Conservation (phyloP, 129 eudicot species). For the Gnaphalium uliginosum region DNA sequence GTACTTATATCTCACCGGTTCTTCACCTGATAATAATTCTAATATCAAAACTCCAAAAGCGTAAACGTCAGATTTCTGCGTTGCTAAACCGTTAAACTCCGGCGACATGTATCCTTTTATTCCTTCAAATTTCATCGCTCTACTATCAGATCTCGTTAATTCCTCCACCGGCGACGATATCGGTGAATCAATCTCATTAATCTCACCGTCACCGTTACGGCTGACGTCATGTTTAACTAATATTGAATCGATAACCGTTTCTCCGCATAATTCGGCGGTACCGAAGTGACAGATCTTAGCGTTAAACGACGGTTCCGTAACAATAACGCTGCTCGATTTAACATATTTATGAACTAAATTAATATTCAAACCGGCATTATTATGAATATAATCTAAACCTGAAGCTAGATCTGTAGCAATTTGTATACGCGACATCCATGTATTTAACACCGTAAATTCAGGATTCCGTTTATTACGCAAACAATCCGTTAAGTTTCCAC, state of each 20-base stretch:
- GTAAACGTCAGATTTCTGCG: constrained; percentile 73
- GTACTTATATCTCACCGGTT: constrained; percentile 60
- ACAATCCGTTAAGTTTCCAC: constrained; percentile 64
- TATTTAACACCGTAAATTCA: constrained; percentile 67
- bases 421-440: constrained; percentile 84
- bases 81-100: constrained; percentile 75
- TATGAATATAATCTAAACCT: constrained; percentile 86
- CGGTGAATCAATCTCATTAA: constrained; percentile 24
- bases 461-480: constrained; percentile 69
- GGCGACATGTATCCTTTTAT: constrained; percentile 89
- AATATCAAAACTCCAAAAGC: constrained; percentile 87
- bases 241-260: constrained; percentile 37
- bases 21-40: constrained; percentile 77
- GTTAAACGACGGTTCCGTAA: constrained; percentile 76
- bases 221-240: neutral
- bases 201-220: constrained; percentile 12
- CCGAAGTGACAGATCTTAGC: constrained; percentile 91
- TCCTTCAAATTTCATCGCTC: constrained; percentile 55
- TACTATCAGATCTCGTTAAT: constrained; percentile 38
- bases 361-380: constrained; percentile 53
- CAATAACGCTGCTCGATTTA: constrained; percentile 77
- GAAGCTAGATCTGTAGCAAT: constrained; percentile 77
- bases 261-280: constrained; percentile 91
- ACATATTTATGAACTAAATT: constrained; percentile 75
- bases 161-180: constrained; percentile 2